These are phyloP conservation scores for Hygrocybe coccinea DNA, from an alignment of 768 basidiomycete genomes.

Conservation along the genomic window DNA sequence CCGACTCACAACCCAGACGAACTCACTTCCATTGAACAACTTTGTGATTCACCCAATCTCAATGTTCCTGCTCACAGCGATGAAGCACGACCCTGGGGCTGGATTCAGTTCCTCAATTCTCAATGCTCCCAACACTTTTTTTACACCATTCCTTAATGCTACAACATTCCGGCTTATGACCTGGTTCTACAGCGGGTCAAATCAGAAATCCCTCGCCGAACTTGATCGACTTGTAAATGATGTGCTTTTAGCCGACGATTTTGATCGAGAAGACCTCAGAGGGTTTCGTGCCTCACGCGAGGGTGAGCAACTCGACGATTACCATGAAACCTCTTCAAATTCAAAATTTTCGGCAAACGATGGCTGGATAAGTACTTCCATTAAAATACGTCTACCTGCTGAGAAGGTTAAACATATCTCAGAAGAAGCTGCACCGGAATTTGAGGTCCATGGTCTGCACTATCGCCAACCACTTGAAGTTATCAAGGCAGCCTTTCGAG, in stretches of 20 bases:
- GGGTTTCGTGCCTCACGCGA: conserved; percentile 16
- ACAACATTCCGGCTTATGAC: conserved; percentile 23
- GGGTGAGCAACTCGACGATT: conserved; percentile 15
- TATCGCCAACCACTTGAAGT: conserved; percentile 16
- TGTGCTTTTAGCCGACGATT: conserved; percentile 13
- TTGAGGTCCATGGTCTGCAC: conserved; percentile 18
- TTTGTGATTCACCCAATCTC: background rate
- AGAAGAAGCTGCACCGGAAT: conserved; percentile 12
- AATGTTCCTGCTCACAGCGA: background rate
- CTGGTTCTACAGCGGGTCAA: conserved; percentile 27
- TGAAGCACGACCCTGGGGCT: background rate
- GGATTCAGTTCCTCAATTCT: too few relatives aligned
- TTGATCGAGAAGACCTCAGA: conserved; percentile 9
- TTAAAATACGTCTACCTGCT: conserved; percentile 25
- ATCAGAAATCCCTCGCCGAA: conserved; percentile 24
- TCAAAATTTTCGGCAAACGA: conserved; percentile 7
- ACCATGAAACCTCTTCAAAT: too few relatives aligned
- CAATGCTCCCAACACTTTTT: background rate
- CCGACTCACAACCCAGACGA: conserved; percentile 2
- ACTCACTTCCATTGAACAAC: background rate
- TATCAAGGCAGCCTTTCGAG: conserved; percentile 10
- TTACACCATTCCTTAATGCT: conserved; percentile 21
- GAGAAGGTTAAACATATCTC: conserved; percentile 12
- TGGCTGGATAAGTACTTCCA: conserved; percentile 16
- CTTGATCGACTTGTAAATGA: conserved; percentile 24